A percentile compares a stretch with the other conserved stretches of the same genome.
Conservation (phyloP, 441 rosid species). For the Sinapis alba region DNA sequence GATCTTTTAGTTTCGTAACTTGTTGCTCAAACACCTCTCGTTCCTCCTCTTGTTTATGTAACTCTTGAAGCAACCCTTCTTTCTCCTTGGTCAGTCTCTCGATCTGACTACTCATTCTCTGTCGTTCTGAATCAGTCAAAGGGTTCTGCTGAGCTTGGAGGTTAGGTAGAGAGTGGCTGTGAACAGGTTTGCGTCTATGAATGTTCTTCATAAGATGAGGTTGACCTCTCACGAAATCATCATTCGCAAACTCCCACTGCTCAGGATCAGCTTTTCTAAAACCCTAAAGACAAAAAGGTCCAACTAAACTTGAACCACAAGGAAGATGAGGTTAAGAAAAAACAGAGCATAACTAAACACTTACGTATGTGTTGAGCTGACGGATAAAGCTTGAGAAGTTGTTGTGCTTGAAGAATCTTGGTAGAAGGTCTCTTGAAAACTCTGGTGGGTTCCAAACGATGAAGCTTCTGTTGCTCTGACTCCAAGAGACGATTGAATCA, state of each 20-base stretch:
- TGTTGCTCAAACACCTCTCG: conserved; percentile 48
- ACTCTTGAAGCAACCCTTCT: conserved; percentile 55
- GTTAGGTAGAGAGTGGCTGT: conserved; percentile 80
- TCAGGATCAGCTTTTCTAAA: conserved; percentile 90
- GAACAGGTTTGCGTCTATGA: conserved; percentile 92
- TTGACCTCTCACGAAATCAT: conserved; percentile 77
- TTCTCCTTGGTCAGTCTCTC: conserved; percentile 67
- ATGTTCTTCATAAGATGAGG: conserved; percentile 86
- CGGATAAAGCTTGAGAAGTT: conserved; percentile 97
- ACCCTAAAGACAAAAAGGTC: conserved; percentile 60
- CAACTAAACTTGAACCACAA: background rate
- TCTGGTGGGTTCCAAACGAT: conserved; percentile 85
- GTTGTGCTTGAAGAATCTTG: conserved; percentile 87
- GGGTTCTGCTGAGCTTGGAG: conserved; percentile 57
- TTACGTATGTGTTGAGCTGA: conserved; percentile 98
- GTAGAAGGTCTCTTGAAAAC: conserved; percentile 79
- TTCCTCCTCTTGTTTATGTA: conserved; percentile 60
- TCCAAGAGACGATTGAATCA: conserved; percentile 84
- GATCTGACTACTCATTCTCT: conserved; percentile 57
- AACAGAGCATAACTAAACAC: conserved; percentile 25
- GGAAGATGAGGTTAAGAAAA: background rate
- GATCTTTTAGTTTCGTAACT: conserved; percentile 63
- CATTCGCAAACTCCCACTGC: conserved; percentile 96
- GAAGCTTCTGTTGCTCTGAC: conserved; percentile 72
- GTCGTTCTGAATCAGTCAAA: conserved; percentile 64